Evolutionary conservation across 2,329 filamentous ascomycete genomes (phyloP).

Genomic region (Rutstroemia sp.): DNA sequence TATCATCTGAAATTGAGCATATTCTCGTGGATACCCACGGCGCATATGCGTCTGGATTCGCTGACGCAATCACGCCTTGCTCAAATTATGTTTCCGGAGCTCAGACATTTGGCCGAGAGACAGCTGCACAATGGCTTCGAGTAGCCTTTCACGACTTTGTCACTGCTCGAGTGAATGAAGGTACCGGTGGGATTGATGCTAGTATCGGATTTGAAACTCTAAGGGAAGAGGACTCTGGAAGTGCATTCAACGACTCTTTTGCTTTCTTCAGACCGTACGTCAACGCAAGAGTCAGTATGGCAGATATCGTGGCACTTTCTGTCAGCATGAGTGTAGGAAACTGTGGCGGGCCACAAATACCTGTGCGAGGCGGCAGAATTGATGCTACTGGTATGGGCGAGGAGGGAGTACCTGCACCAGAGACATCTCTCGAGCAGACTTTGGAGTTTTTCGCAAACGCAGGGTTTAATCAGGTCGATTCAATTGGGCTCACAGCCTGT

Average conservation of each 20-base stretch:
- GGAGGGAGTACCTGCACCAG: constrained; percentile 16
- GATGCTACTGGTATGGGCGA: constrained; percentile 18
- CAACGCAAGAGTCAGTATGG: constrained; percentile 10
- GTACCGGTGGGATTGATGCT: constrained; percentile 46
- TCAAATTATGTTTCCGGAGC: constrained; percentile 42
- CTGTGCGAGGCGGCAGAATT: constrained; percentile 18
- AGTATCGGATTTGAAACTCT: constrained; percentile 14
- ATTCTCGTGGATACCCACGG: constrained; percentile 20
- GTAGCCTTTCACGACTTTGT: constrained; percentile 55
- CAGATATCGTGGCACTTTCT: constrained; percentile 17
- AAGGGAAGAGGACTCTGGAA: constrained; percentile 39
- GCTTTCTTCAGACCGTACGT: constrained; percentile 5
- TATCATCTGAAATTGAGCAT: constrained; percentile 18
- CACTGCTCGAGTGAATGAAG: constrained; percentile 37
- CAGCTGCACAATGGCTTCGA: constrained; percentile 49
- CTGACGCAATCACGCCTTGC: constrained; percentile 49
- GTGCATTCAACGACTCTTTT: constrained; percentile 24
- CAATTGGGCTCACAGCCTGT: constrained; percentile 16
- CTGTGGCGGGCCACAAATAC: constrained; percentile 10
- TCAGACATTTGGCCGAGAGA: constrained; percentile 41
- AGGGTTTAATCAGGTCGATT: constrained; percentile 20
- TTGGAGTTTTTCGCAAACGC: constrained; percentile 16
- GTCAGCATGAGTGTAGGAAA: neutral
- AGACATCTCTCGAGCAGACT: constrained; percentile 10
- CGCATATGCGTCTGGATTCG: constrained; percentile 33